These are phyloP conservation scores for Daldinia childiae DNA, from an alignment of 495 filamentous ascomycete species.

Conservation along the genomic window DNA sequence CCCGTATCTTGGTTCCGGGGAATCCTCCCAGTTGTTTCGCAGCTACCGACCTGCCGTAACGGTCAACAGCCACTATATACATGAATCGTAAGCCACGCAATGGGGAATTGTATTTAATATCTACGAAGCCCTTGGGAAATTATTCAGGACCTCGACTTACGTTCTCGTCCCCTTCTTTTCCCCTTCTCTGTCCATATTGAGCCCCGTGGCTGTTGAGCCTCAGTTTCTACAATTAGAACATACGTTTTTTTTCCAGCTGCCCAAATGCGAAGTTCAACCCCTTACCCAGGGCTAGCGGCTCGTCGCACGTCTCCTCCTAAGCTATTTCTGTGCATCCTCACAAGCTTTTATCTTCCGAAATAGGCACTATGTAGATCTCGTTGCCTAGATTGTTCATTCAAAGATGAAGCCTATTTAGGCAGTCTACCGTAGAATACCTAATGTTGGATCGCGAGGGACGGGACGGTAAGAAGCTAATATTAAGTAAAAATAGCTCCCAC, in stretches of 20 bases:
- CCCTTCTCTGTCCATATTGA: not conserved
- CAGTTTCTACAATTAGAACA: constrained; percentile 16
- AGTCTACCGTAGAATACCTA: not conserved
- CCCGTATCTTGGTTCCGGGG: constrained; percentile 13
- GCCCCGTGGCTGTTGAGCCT: not conserved
- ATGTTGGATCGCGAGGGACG: not conserved
- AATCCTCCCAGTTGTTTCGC: constrained; percentile 13
- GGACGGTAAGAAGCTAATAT: not conserved
- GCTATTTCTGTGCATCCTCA: not conserved
- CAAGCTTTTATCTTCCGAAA: not conserved
- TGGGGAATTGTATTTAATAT: not conserved
- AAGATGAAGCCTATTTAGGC: not conserved
- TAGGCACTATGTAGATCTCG: not conserved
- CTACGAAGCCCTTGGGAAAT: not conserved
- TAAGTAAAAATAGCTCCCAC: constrained; percentile 1
- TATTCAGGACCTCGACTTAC: not conserved
- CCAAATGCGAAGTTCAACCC: not conserved
- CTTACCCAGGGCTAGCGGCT: not conserved
- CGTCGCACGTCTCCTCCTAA: not conserved
- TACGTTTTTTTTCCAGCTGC: not conserved
- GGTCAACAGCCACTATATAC: constrained; percentile 2
- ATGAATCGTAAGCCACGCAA: constrained; percentile 3
- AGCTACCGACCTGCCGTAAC: constrained; percentile 25
- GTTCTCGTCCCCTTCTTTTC: constrained; percentile 3
- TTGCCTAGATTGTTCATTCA: not conserved